A percentile compares a stretch with the other conserved stretches of the same genome.
Conservation (phyloP, 306 rosid species). For the Cyclanthera cordifolia region DNA sequence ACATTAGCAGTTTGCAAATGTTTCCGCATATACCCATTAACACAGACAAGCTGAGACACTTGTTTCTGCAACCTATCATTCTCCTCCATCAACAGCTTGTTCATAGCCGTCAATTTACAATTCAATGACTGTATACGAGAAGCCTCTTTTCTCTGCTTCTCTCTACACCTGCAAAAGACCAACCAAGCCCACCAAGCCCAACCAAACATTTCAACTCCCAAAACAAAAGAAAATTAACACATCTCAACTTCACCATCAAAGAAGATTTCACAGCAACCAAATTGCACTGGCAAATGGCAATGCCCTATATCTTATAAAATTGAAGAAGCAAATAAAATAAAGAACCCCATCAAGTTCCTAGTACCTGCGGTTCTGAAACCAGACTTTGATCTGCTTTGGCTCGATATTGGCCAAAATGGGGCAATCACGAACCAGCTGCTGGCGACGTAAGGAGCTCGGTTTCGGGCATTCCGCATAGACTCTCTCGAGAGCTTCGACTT, state of each 20-base stretch:
- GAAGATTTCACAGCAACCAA: background rate
- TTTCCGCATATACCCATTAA: slow-evolving; percentile 83
- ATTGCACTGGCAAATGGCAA: background rate
- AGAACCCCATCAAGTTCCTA: background rate
- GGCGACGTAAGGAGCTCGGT: slow-evolving; percentile 90
- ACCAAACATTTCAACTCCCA: too few species aligned
- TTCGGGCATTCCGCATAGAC: slow-evolving; percentile 92
- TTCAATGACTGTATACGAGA: slow-evolving; percentile 84
- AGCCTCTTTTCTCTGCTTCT: slow-evolving; percentile 96
- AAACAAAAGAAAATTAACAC: background rate
- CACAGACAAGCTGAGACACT: slow-evolving; percentile 88
- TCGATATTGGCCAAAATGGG: slow-evolving; percentile 84
- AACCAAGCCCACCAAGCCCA: slow-evolving; percentile 14
- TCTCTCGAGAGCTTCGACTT: slow-evolving; percentile 84
- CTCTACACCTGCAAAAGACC: slow-evolving; percentile 67
- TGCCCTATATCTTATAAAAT: background rate
- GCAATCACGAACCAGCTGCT: slow-evolving; percentile 84
- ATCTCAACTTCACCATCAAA: background rate
- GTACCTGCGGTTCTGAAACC: slow-evolving; percentile 96
- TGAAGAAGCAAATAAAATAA: background rate
- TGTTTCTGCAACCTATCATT: slow-evolving; percentile 95
- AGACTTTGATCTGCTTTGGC: slow-evolving; percentile 97
- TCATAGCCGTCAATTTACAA: slow-evolving; percentile 75
- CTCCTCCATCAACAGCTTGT: slow-evolving; percentile 95
- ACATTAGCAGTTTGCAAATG: slow-evolving; percentile 70